These are phyloP conservation scores for Neopestalotiopsis rosae DNA, from an alignment of 2,329 filamentous ascomycete genomes.

Conservation along the genomic window DNA sequence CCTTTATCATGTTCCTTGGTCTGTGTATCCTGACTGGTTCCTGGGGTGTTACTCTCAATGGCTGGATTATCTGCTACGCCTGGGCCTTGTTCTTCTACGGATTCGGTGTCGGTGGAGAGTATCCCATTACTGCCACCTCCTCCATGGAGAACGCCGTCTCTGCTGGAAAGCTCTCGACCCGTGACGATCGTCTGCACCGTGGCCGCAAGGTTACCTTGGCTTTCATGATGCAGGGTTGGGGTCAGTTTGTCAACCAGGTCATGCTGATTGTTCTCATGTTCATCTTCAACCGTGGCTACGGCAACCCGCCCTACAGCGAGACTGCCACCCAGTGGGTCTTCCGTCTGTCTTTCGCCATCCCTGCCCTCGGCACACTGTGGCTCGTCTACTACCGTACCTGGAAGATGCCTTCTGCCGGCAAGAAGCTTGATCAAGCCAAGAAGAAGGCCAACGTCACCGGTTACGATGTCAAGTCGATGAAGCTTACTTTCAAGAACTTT, in stretches of 20 bases:
- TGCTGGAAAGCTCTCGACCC: slow-evolving; percentile 86
- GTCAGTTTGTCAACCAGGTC: slow-evolving; percentile 93
- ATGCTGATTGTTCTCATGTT: slow-evolving; percentile 85
- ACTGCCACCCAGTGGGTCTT: slow-evolving; percentile 88
- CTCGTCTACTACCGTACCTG: slow-evolving; percentile 94
- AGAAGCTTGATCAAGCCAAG: slow-evolving; percentile 82
- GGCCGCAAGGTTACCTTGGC: slow-evolving; percentile 94
- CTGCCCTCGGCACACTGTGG: slow-evolving; percentile 89
- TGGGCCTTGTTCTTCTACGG: slow-evolving; percentile 94
- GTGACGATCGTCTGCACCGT: slow-evolving; percentile 91
- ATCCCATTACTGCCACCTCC: slow-evolving; percentile 94
- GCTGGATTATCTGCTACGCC: slow-evolving; percentile 97
- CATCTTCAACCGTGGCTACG: slow-evolving; percentile 83
- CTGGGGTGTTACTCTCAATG: slow-evolving; percentile 86
- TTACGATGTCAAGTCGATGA: slow-evolving; percentile 86
- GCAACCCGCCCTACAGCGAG: slow-evolving; percentile 77
- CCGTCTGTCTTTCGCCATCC: slow-evolving; percentile 90
- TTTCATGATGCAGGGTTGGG: slow-evolving; percentile 99
- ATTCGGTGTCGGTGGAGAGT: slow-evolving; percentile 80
- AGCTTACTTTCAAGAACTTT: slow-evolving; percentile 80
- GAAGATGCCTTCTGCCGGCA: slow-evolving; percentile 90
- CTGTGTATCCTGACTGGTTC: slow-evolving; percentile 89
- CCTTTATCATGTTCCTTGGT: slow-evolving; percentile 91
- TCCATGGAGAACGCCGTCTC: slow-evolving; percentile 91
- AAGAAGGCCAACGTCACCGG: slow-evolving; percentile 86